These are phyloP conservation scores for Parastagonospora nodorum DNA, from an alignment of 2,329 filamentous ascomycete genomes.

Conservation along the genomic window DNA sequence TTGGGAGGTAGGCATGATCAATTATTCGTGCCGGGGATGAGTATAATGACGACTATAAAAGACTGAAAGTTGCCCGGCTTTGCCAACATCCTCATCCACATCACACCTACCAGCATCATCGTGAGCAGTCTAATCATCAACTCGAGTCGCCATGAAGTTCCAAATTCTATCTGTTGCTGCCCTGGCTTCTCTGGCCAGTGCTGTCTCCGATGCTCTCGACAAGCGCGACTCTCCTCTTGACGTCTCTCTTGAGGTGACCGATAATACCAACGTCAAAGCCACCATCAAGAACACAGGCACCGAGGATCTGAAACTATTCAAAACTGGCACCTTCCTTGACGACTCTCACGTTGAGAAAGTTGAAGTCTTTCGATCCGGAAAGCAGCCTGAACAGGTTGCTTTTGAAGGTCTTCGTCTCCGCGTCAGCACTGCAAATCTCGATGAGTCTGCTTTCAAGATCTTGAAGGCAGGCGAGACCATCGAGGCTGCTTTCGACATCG, in stretches of 20 bases:
- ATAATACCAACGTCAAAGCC: constrained; percentile 58
- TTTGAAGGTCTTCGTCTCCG: constrained; percentile 60
- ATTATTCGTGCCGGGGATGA: background rate
- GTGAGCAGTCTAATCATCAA: background rate
- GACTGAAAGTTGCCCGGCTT: background rate
- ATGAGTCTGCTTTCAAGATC: constrained; percentile 56
- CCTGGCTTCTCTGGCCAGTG: constrained; percentile 18
- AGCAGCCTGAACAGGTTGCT: constrained; percentile 46
- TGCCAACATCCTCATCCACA: background rate
- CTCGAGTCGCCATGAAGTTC: constrained; percentile 19
- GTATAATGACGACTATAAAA: constrained; percentile 3
- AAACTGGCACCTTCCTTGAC: constrained; percentile 58
- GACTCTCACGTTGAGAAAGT: constrained; percentile 58
- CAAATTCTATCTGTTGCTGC: constrained; percentile 16
- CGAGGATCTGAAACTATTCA: constrained; percentile 56
- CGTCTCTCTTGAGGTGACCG: constrained; percentile 52
- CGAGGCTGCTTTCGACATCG: constrained; percentile 59
- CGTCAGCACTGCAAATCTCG: constrained; percentile 51
- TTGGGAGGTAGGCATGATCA: background rate
- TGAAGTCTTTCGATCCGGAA: constrained; percentile 53
- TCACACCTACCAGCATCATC: constrained; percentile 3
- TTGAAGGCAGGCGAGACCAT: constrained; percentile 54
- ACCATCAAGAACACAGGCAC: constrained; percentile 58
- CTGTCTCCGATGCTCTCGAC: constrained; percentile 25
- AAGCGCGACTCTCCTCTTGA: constrained; percentile 44